These are phyloP conservation scores for Chaetoceros tenuissimus DNA, from an alignment of 108 stramenopile genomes.

Conservation along the genomic window DNA sequence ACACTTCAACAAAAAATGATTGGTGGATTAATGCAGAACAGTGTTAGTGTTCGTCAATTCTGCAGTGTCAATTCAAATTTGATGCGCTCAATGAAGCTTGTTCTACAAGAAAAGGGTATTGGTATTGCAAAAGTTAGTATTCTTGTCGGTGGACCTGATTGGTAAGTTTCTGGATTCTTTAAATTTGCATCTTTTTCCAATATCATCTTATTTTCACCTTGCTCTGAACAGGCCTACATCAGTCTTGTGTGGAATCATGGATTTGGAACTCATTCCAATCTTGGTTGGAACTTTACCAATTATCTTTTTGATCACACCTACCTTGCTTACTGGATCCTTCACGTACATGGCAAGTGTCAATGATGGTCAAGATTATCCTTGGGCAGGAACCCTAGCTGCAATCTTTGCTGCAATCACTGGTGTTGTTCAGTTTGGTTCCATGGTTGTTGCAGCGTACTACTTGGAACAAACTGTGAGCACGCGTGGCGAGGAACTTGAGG, in stretches of 20 bases:
- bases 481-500: conserved; percentile 33
- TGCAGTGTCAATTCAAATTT: conserved; percentile 40
- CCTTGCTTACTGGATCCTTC: conserved; percentile 44
- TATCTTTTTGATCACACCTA: conserved; percentile 45
- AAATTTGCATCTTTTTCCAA: neutral
- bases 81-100: conserved; percentile 36
- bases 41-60: conserved; percentile 39
- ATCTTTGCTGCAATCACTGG: conserved; percentile 33
- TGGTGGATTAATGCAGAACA: conserved; percentile 37
- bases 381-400: conserved; percentile 36
- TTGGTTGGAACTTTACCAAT: conserved; percentile 51
- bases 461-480: conserved; percentile 30
- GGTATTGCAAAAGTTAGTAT: conserved; percentile 43
- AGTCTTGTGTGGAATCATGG: conserved; percentile 58
- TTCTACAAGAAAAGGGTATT: conserved; percentile 31
- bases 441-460: conserved; percentile 47
- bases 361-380: conserved; percentile 28
- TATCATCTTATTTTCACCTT: neutral
- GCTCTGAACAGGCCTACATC: conserved; percentile 19
- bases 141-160: conserved; percentile 58
- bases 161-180: neutral
- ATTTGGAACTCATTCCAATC: conserved; percentile 35
- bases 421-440: conserved; percentile 41
- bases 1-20: conserved; percentile 51
- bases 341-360: conserved; percentile 33